Base-by-base conservation (phyloP, 371 early-diverging fungal species). In the Mucor velutinosus region DNA sequence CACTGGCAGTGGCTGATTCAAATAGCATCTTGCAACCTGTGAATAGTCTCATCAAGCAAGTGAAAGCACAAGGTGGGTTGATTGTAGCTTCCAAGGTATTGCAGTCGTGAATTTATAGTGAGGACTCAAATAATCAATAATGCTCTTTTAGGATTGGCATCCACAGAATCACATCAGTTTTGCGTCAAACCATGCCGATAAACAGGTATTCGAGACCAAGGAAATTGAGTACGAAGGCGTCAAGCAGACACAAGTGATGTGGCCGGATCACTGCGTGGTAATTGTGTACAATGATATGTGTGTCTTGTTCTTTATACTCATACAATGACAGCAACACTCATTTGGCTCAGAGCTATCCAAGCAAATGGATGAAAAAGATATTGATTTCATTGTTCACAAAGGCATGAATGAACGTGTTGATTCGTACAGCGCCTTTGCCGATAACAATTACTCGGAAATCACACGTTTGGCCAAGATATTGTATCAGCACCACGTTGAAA, bases 201-300 rank as follows among this genome's bases (percentile, higher is more conserved):
- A 64, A 19, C 45, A 70, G 10, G 68, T 72, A 2, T 80, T 80
- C 63, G 76, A 78, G 7, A 47, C 66, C 3, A 66, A 73, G 2
- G 64, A 56, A 17, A 69, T 83, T 10, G 68, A 78, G 10, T 70
- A 80, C 53, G 72, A 73, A 23, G 78, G 78, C 4, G 45, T 25
- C 35, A 56, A 58, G 15, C 19, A 47, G 15, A 21, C 53, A 3
- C 83, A 83, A 65, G 62, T 68, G 0, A 61, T 83, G 53, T 83
- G 83, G 83, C 80, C 83, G 0, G 73, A 70, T 30, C 83, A 83
- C 49, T 83, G 83, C 27, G 78, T 83, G 65, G 82, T 82, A 79
- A 69, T 8, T 64, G 17, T 10, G 32, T 10, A 23, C 12, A 23
- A 27, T 1, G 4, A 12, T 25, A 53, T 53, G 11, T 1, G 1